These are phyloP conservation scores for Millerozyma miso DNA, from an alignment of 805 yeast species.

Conservation along the genomic window DNA sequence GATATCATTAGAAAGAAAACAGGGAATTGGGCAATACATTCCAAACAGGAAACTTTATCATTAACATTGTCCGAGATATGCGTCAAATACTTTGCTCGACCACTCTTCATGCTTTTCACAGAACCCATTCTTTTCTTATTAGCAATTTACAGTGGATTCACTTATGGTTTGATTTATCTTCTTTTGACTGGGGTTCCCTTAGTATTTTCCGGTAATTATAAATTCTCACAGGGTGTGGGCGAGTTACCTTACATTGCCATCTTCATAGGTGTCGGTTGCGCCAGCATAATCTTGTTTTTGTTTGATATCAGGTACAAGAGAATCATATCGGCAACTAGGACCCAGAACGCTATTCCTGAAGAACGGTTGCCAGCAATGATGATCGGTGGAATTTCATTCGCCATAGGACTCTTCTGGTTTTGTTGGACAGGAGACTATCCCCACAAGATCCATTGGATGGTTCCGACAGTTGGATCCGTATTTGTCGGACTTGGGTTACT, in stretches of 20 bases:
- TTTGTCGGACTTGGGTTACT: slow-evolving; percentile 37
- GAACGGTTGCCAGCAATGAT: slow-evolving; percentile 71
- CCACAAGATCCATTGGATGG: slow-evolving; percentile 63
- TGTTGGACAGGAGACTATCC: slow-evolving; percentile 78
- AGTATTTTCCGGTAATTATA: slow-evolving; percentile 53
- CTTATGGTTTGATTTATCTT: slow-evolving; percentile 45
- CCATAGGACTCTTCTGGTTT: slow-evolving; percentile 74
- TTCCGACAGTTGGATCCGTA: slow-evolving; percentile 40
- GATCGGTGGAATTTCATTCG: slow-evolving; percentile 59
- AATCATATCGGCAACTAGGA: slow-evolving; percentile 17
- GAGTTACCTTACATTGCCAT: slow-evolving; percentile 79
- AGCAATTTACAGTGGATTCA: slow-evolving; percentile 43
- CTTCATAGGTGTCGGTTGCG: slow-evolving; percentile 61
- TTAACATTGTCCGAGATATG: slow-evolving; percentile 28
- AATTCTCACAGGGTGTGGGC: slow-evolving; percentile 55
- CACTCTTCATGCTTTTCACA: slow-evolving; percentile 34
- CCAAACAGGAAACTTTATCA: slow-evolving; percentile 32
- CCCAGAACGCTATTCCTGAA: slow-evolving; percentile 57
- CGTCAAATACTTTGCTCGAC: slow-evolving; percentile 34
- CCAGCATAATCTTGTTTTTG: slow-evolving; percentile 49
- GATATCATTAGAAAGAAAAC: slow-evolving; percentile 33
- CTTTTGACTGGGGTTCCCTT: slow-evolving; percentile 42
- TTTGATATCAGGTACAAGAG: slow-evolving; percentile 52
- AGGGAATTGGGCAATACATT: slow-evolving; percentile 36
- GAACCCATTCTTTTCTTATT: slow-evolving; percentile 42